Base-by-base conservation (phyloP, 768 basidiomycete genomes). In the Clathrus columnatus region DNA sequence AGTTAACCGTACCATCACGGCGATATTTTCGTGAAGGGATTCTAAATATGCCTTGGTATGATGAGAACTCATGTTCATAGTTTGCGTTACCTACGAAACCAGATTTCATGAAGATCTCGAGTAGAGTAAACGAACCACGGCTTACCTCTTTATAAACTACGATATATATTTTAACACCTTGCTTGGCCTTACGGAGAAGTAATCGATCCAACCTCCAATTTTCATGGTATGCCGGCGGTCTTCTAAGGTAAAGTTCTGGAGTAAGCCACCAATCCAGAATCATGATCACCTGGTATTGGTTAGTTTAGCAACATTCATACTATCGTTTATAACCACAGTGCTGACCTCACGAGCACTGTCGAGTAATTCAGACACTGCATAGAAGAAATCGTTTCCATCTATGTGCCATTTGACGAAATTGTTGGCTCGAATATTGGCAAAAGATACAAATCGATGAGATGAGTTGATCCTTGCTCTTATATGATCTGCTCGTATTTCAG, bases 311-410 rank as follows among this genome's bases (percentile, higher is more conserved):
- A n/a, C n/a, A n/a, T n/a, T n/a, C n/a, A n/a, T n/a, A n/a, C n/a
- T n/a, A n/a, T n/a, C n/a, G n/a, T n/a, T n/a, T n/a, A n/a, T n/a
- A n/a, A n/a, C n/a, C n/a, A n/a, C n/a, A n/a, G n/a, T n/a, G 30
- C 30, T 32, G 7, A 49, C 48, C 48, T 49, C 48, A 7, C 24
- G 48, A 2, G 89, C 88, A 30, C 71, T 78, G 48, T 87, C 87
- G n/a, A 97, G 75, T 69, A 94, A 74, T 69, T 95, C 91, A 1
- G 90, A 91, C 30, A 96, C 66, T 0, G 95, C 93, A 80, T 87
- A 97, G 78, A 97, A 88, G 67, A 95, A 98, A 70, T 98, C 94
- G 56, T 96, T 91, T 0, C 95, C 95, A 62, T 95, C 94, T 45
- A 94, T 78, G 65, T 93, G 91, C 88, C 90, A 96, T 71, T 96